Evolutionary conservation across 192 early-diverging fungal genomes (phyloP), one percentile per base, ranked within the genome.

Genomic region (Phycomyces nitens): DNA sequence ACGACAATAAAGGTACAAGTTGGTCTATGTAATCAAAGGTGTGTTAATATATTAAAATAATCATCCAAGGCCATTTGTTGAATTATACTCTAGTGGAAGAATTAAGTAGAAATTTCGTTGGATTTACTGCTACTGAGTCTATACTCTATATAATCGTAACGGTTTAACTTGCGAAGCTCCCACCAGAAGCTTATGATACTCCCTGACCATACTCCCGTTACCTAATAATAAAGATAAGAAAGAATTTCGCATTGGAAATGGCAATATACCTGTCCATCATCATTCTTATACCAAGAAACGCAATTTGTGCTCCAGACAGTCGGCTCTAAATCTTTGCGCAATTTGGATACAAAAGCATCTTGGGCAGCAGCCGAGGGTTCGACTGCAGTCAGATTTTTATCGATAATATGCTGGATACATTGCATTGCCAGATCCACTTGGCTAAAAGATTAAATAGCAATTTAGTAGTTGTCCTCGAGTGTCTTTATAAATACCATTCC

Each of bases 271-370:
- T 56, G 47, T 14, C 38, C 53, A 51, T 26, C 21, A 0, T 63
- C 59, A 50, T 79, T 73, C 51, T 77, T 72, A 58, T 85, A 85
- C 79, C 79, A 85, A 24, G 75, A 78, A 15, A 56, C 64, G 66
- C 84, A 85, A 6, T 66, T 62, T 10, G 74, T 74, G 3, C 67
- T 68, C 84, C 84, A 85, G 21, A 76, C 77, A 14, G 74, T 83
- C 2, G 60, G 42, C 54, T 76, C 47, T 60, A 82, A 54, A n/a
- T 61, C 69, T 20, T 67, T 56, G 34, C 70, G 62, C 1, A 77
- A 41, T 0, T 69, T 60, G 15, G 40, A 64, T 12, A 62, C 56
- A 42, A 75, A 81, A 0, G 49, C 55, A 10, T 73, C 42, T 43
- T 72, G 74, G 2, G 75, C 73, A 5, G 54, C 60, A 11, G 53